Conservation (phyloP, 495 filamentous ascomycete genomes). For the Penicillium soppii region DNA sequence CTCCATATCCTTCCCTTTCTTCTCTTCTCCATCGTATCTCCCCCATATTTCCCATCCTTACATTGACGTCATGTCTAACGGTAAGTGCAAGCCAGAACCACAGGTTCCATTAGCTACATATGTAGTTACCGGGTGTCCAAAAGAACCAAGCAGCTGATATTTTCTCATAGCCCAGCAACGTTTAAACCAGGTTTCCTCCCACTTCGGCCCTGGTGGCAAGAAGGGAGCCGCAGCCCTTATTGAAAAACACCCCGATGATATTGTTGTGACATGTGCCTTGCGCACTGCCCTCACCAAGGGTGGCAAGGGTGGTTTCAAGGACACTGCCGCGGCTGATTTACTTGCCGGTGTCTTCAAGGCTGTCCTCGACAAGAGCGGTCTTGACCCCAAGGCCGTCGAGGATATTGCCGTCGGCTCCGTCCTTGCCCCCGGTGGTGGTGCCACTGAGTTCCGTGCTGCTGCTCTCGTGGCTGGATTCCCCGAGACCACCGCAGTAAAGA, state of each 20-base stretch:
- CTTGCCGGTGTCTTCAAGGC: slow-evolving; percentile 80
- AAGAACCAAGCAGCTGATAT: slow-evolving; percentile 1
- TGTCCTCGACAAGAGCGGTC: slow-evolving; percentile 77
- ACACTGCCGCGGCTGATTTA: slow-evolving; percentile 81
- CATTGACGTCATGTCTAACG: slow-evolving; percentile 45
- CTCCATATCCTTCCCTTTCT: slow-evolving; percentile 10
- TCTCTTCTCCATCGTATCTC: slow-evolving; percentile 9
- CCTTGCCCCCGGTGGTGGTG: slow-evolving; percentile 87
- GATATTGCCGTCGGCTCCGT: slow-evolving; percentile 93
- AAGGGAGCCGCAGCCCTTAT: slow-evolving; percentile 54
- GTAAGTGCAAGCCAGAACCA: slow-evolving; percentile 22
- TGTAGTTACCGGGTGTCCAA: not conserved
- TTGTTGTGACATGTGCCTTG: slow-evolving; percentile 91
- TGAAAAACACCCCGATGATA: slow-evolving; percentile 67
- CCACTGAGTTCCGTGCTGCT: slow-evolving; percentile 94
- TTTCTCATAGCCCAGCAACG: slow-evolving; percentile 54
- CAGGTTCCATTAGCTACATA: too few relatives aligned
- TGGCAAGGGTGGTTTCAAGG: slow-evolving; percentile 92
- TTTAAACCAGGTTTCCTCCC: slow-evolving; percentile 61
- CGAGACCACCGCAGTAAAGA: slow-evolving; percentile 74
- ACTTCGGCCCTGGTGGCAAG: slow-evolving; percentile 48
- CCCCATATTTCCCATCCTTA: slow-evolving; percentile 6
- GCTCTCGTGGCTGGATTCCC: slow-evolving; percentile 91
- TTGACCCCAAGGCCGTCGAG: slow-evolving; percentile 81
- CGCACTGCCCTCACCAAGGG: slow-evolving; percentile 91